phyloP scores from a whole-genome alignment of 2,329 filamentous ascomycete genomes.

The Cytospora mali region DNA sequence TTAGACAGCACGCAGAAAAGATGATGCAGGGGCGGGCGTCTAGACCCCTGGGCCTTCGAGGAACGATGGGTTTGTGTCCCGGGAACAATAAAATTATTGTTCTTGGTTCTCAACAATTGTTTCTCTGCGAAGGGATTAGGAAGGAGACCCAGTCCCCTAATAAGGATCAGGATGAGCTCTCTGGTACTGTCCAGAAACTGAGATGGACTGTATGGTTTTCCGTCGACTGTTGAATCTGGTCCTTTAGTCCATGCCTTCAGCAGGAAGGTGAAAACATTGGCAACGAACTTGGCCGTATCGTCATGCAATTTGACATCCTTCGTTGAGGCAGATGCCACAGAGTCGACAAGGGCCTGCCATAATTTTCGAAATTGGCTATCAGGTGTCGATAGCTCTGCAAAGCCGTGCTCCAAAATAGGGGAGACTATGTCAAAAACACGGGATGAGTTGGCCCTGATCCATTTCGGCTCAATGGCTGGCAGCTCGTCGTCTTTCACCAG shows the following conservation, averaged over 20 bases:
- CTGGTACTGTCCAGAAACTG: conserved; percentile 59
- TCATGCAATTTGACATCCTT: conserved; percentile 90
- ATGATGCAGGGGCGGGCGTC: conserved; percentile 66
- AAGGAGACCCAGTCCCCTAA: conserved; percentile 57
- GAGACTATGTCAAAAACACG: conserved; percentile 65
- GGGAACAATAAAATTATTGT: conserved; percentile 63
- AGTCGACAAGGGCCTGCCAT: conserved; percentile 64
- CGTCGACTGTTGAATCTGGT: conserved; percentile 41
- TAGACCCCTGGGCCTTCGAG: conserved; percentile 52
- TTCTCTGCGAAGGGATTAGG: conserved; percentile 63
- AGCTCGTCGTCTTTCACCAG: conserved; percentile 71
- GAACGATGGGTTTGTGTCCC: conserved; percentile 67
- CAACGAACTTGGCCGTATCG: conserved; percentile 80
- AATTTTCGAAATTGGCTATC: conserved; percentile 56
- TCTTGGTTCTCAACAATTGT: conserved; percentile 51
- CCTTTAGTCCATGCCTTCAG: conserved; percentile 68
- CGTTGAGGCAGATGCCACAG: conserved; percentile 67
- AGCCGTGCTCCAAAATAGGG: conserved; percentile 62
- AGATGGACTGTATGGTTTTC: conserved; percentile 49
- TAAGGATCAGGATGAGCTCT: conserved; percentile 51
- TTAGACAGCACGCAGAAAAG: conserved; percentile 64
- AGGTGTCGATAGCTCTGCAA: conserved; percentile 63
- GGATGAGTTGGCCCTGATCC: conserved; percentile 74
- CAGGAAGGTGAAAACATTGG: conserved; percentile 69
- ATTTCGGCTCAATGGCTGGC: conserved; percentile 81